Percentiles rank a stretch among this genome's conserved stretches.
These are phyloP conservation scores for Microdochium nivale DNA, from an alignment of 2,329 filamentous ascomycete species.

Conservation along the genomic window DNA sequence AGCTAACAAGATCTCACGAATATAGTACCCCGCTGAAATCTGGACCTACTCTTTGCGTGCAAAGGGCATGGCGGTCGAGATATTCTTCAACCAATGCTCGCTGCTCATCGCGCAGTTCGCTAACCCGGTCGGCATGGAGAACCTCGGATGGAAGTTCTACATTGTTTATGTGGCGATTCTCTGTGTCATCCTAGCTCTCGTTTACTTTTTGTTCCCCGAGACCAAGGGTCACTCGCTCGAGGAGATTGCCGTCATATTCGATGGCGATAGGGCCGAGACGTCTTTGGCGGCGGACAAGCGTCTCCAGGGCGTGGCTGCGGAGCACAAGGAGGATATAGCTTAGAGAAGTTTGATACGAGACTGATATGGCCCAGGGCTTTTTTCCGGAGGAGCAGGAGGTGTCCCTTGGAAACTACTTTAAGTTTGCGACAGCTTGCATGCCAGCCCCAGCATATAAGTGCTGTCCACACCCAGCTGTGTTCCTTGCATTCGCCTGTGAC, in stretches of 20 bases:
- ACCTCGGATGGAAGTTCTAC: constrained; percentile 28
- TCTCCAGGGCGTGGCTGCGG: not conserved
- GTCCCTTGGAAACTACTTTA: too few relatives aligned
- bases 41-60: constrained; percentile 26
- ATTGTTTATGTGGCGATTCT: constrained; percentile 30
- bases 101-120: constrained; percentile 26
- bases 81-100: constrained; percentile 28
- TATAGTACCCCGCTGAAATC: constrained; percentile 28
- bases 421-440: too few relatives aligned
- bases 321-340: not conserved
- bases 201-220: constrained; percentile 19
- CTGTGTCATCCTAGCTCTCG: constrained; percentile 15
- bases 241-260: constrained; percentile 16
- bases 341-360: not conserved
- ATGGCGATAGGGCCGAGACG: constrained; percentile 7
- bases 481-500: too few relatives aligned
- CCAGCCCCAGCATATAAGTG: too few relatives aligned
- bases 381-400: too few relatives aligned
- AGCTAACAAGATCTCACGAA: not conserved
- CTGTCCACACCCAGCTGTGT: too few relatives aligned
- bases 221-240: constrained; percentile 24
- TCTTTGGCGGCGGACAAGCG: not conserved
- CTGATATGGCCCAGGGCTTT: too few relatives aligned
- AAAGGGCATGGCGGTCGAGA: constrained; percentile 32
- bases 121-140: constrained; percentile 24